phyloP scores from a whole-genome alignment of 2,329 filamentous ascomycete genomes.

The Ceratocystis huliohia region DNA sequence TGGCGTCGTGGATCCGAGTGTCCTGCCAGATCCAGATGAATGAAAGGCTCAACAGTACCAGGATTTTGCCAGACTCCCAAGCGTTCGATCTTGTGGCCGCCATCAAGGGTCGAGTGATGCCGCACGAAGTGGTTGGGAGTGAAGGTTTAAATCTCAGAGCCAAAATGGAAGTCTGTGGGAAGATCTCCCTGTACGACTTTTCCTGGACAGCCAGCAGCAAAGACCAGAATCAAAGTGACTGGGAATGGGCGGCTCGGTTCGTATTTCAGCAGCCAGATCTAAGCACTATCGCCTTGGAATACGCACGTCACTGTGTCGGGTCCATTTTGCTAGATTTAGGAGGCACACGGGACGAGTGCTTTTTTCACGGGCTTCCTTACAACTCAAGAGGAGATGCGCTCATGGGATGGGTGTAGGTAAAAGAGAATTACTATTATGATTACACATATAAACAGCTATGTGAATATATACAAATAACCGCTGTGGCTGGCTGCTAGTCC shows the following conservation, averaged over 20 bases:
- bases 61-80: not conserved
- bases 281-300: constrained; percentile 17
- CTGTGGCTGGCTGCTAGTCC: too few species aligned
- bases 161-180: constrained; percentile 18
- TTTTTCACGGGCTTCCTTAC: constrained; percentile 16
- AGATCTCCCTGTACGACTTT: constrained; percentile 16
- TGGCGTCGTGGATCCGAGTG: constrained; percentile 15
- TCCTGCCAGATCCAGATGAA: constrained; percentile 16
- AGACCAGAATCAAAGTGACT: not conserved
- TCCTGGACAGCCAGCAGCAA: constrained; percentile 4
- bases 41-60: not conserved
- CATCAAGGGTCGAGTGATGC: constrained; percentile 13
- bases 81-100: constrained; percentile 13
- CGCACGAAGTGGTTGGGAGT: constrained; percentile 8
- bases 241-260: constrained; percentile 16
- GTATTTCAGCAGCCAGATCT: constrained; percentile 16
- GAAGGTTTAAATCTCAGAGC: constrained; percentile 15
- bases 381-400: constrained; percentile 15
- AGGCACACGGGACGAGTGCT: constrained; percentile 16
- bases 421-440: not conserved
- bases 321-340: constrained; percentile 17
- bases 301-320: constrained; percentile 17
- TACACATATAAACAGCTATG: constrained; percentile 1
- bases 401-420: constrained; percentile 12
- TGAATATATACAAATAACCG: not conserved